phyloP scores from a whole-genome alignment of 2,329 filamentous ascomycete species.

The Camptophora hylomeconis region DNA sequence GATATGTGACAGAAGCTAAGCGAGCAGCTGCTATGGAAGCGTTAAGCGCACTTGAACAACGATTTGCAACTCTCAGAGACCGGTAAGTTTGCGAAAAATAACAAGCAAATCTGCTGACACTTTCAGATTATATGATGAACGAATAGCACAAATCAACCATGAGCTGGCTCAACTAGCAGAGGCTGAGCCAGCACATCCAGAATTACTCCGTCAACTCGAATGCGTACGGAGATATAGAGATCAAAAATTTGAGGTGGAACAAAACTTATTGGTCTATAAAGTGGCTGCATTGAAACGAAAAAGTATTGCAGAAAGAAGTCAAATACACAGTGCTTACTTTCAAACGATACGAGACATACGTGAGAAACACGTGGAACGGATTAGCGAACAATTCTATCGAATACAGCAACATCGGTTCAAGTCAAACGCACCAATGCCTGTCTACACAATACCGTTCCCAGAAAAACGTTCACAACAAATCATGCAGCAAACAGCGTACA shows the following conservation, averaged over 20 bases:
- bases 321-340: slow-evolving; percentile 82
- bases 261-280: slow-evolving; percentile 60
- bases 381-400: slow-evolving; percentile 84
- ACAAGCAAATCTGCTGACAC: slow-evolving; percentile 1
- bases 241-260: slow-evolving; percentile 65
- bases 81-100: slow-evolving; percentile 30
- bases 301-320: slow-evolving; percentile 68
- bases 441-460: slow-evolving; percentile 72
- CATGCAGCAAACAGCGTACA: slow-evolving; percentile 78
- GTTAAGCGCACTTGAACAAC: slow-evolving; percentile 68
- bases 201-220: slow-evolving; percentile 80
- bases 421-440: slow-evolving; percentile 62
- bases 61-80: slow-evolving; percentile 73
- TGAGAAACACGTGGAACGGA: slow-evolving; percentile 63
- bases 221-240: slow-evolving; percentile 72
- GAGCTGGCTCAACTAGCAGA: slow-evolving; percentile 49
- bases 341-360: slow-evolving; percentile 73
- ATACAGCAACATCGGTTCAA: slow-evolving; percentile 80
- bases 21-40: slow-evolving; percentile 71
- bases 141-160: slow-evolving; percentile 64
- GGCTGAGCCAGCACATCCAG: slow-evolving; percentile 61
- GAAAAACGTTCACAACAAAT: slow-evolving; percentile 64
- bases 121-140: slow-evolving; percentile 77
- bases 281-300: slow-evolving; percentile 59
- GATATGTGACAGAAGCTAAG: slow-evolving; percentile 56